These are phyloP conservation scores for Debaryomyces prosopidis DNA, from an alignment of 805 yeast species.

Conservation along the genomic window DNA sequence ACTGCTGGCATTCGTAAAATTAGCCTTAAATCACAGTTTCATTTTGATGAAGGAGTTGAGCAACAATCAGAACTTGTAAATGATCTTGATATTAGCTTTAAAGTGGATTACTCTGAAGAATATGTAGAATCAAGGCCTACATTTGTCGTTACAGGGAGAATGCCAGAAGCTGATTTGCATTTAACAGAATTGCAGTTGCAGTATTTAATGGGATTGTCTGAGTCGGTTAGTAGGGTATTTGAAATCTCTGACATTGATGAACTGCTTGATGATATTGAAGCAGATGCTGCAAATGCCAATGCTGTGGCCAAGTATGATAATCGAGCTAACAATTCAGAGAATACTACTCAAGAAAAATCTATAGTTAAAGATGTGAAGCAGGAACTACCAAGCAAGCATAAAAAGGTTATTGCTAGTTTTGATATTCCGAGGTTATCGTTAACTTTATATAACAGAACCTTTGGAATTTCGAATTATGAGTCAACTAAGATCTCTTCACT, in stretches of 20 bases:
- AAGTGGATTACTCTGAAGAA: slow-evolving; percentile 55
- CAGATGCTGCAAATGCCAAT: slow-evolving; percentile 69
- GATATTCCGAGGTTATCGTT: slow-evolving; percentile 64
- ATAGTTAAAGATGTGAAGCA: not conserved
- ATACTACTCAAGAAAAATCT: not conserved
- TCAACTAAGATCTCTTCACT: slow-evolving; percentile 34
- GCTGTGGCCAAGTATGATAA: slow-evolving; percentile 32
- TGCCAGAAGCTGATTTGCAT: slow-evolving; percentile 62
- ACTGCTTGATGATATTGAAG: slow-evolving; percentile 49
- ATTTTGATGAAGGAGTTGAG: slow-evolving; percentile 40
- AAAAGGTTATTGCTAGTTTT: slow-evolving; percentile 50
- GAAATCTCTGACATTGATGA: slow-evolving; percentile 37
- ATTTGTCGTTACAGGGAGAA: slow-evolving; percentile 52
- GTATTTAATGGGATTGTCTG: slow-evolving; percentile 55
- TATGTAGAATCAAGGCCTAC: slow-evolving; percentile 43
- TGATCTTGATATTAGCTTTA: slow-evolving; percentile 60
- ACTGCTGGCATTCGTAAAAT: slow-evolving; percentile 73
- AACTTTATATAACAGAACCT: slow-evolving; percentile 57
- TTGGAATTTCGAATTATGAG: slow-evolving; percentile 29
- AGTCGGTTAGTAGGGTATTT: slow-evolving; percentile 57
- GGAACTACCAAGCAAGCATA: slow-evolving; percentile 26
- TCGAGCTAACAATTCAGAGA: not conserved
- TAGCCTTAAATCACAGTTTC: slow-evolving; percentile 61
- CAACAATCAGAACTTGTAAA: slow-evolving; percentile 68
- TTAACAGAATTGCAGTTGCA: slow-evolving; percentile 74